A percentile compares a stretch with the other conserved stretches of the same genome.
phyloP scores from a whole-genome alignment of 805 yeast genomes.

The Barnettozyma populi region DNA sequence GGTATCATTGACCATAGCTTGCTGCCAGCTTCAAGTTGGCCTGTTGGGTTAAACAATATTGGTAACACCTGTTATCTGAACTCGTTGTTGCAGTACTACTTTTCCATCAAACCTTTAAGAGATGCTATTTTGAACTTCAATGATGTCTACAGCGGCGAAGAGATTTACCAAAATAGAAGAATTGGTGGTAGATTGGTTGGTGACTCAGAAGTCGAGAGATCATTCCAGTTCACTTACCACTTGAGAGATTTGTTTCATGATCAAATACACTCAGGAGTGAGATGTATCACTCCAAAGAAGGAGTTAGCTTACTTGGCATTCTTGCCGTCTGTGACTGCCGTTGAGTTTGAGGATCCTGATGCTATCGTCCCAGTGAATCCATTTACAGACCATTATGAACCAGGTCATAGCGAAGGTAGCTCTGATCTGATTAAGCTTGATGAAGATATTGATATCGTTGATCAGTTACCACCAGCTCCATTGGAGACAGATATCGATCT shows the following conservation, averaged over 20 bases:
- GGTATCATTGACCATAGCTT: slow-evolving; percentile 59
- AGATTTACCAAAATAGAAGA: slow-evolving; percentile 45
- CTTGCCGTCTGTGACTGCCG: slow-evolving; percentile 62
- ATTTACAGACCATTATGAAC: not conserved
- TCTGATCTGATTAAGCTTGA: slow-evolving; percentile 3
- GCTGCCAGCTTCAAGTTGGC: slow-evolving; percentile 66
- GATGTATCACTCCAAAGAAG: slow-evolving; percentile 74
- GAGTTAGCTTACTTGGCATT: slow-evolving; percentile 88
- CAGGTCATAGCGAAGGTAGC: not conserved
- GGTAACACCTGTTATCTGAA: slow-evolving; percentile 96
- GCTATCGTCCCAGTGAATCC: not conserved
- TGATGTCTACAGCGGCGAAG: slow-evolving; percentile 28
- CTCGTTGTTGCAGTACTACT: slow-evolving; percentile 85
- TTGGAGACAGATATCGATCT: not conserved
- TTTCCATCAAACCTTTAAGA: slow-evolving; percentile 77
- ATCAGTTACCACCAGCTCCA: not conserved
- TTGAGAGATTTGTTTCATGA: slow-evolving; percentile 63
- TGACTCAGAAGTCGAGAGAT: slow-evolving; percentile 70
- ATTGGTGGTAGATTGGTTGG: slow-evolving; percentile 86
- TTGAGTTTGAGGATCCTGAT: slow-evolving; percentile 36
- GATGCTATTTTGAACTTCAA: slow-evolving; percentile 56
- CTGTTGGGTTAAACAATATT: slow-evolving; percentile 88
- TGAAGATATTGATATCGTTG: not conserved
- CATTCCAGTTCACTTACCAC: slow-evolving; percentile 74
- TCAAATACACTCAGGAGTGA: slow-evolving; percentile 54